Percentiles rank a stretch among this genome's conserved stretches.
Evolutionary conservation across 805 yeast species (phyloP).

Genomic region (Brettanomyces custersianus): DNA sequence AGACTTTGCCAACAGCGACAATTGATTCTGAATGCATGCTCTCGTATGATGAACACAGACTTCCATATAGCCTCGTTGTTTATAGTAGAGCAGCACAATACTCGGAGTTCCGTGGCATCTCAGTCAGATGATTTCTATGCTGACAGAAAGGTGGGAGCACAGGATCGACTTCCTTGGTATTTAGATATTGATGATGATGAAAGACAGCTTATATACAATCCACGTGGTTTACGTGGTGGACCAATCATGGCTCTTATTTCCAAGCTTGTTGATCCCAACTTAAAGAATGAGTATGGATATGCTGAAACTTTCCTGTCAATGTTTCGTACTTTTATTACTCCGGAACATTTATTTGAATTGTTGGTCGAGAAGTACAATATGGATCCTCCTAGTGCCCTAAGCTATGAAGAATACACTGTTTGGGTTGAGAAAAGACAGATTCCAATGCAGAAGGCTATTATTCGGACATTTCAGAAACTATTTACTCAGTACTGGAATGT

Average conservation of each 20-base stretch:
- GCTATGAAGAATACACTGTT: constrained; percentile 67
- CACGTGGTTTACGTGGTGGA: constrained; percentile 79
- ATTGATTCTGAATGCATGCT: constrained; percentile 59
- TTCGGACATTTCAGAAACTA: constrained; percentile 57
- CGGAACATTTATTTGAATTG: constrained; percentile 50
- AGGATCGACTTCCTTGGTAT: constrained; percentile 51
- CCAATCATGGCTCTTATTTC: constrained; percentile 69
- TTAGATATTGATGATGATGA: constrained; percentile 57
- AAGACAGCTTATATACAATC: constrained; percentile 42
- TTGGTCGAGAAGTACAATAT: constrained; percentile 58
- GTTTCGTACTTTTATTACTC: constrained; percentile 64
- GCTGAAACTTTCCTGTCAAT: constrained; percentile 65
- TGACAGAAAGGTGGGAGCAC: not conserved
- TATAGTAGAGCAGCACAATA: constrained; percentile 35
- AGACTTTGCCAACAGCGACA: constrained; percentile 66
- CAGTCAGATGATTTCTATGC: constrained; percentile 23
- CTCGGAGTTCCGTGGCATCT: constrained; percentile 21
- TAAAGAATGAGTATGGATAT: constrained; percentile 48
- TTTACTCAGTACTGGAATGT: constrained; percentile 65
- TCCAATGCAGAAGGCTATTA: constrained; percentile 58
- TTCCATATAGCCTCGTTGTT: constrained; percentile 48
- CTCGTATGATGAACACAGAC: constrained; percentile 70
- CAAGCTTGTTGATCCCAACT: constrained; percentile 68
- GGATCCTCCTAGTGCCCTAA: constrained; percentile 80
- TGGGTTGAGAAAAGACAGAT: constrained; percentile 69